phyloP scores from a whole-genome alignment of 352 stramenopile species.

The Pythium utonaiense region DNA sequence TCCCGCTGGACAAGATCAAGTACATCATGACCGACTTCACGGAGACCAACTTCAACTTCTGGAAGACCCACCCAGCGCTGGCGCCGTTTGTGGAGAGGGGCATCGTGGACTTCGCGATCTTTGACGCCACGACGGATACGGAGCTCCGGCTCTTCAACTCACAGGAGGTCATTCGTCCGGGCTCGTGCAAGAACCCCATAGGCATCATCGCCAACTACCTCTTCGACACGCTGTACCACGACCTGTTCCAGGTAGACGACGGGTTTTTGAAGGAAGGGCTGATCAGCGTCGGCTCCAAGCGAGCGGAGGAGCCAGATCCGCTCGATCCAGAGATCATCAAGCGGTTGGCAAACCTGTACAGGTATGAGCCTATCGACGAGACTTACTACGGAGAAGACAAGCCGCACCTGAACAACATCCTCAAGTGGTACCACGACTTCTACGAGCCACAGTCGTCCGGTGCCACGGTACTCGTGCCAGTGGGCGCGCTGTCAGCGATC shows the following conservation, averaged over 20 bases:
- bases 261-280: conserved; percentile 89
- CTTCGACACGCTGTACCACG: conserved; percentile 92
- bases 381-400: conserved; percentile 76
- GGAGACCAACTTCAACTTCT: conserved; percentile 92
- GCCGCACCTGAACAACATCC: conserved; percentile 86
- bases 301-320: conserved; percentile 62
- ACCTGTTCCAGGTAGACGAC: conserved; percentile 87
- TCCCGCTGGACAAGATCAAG: conserved; percentile 87
- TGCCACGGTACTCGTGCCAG: conserved; percentile 88
- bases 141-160: conserved; percentile 68
- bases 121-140: conserved; percentile 89
- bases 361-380: conserved; percentile 79
- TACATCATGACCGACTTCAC: conserved; percentile 97
- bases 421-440: conserved; percentile 90
- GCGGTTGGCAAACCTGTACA: conserved; percentile 86
- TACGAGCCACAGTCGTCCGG: conserved; percentile 52
- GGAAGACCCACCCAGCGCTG: conserved; percentile 85
- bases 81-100: conserved; percentile 82
- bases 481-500: conserved; percentile 71
- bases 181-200: conserved; percentile 80
- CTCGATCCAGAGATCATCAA: conserved; percentile 94
- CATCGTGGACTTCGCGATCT: conserved; percentile 92
- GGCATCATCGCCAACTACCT: conserved; percentile 93
- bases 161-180: conserved; percentile 41
- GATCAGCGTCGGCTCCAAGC: conserved; percentile 83